A percentile compares a stretch with the other conserved stretches of the same genome.
Evolutionary conservation across 306 rosid species (phyloP).

Genomic region (Amphicarpaea edgeworthii): DNA sequence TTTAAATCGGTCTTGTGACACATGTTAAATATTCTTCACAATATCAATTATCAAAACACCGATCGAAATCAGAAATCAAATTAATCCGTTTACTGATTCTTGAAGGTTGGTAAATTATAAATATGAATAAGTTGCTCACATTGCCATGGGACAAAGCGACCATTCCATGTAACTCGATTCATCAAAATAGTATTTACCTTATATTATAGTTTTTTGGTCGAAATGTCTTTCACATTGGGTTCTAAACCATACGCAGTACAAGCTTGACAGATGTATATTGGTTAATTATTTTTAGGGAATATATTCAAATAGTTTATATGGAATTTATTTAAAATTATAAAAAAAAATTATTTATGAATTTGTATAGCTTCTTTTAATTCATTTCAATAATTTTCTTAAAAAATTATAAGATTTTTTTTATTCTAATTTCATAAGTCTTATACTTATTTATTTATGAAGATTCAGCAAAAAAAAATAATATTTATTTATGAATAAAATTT

Average conservation of each 20-base stretch:
- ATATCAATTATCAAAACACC: slow-evolving; percentile 20
- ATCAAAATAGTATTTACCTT: not conserved
- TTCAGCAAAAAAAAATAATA: no score
- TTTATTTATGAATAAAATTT: no score
- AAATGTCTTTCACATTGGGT: not conserved
- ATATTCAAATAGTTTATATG: not conserved
- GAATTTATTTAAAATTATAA: not conserved
- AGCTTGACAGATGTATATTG: not conserved
- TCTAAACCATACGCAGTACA: not conserved
- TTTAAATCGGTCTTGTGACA: not conserved
- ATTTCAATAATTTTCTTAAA: no score
- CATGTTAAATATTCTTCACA: not conserved
- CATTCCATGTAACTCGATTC: not conserved
- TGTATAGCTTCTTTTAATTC: not conserved
- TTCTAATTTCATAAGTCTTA: no score
- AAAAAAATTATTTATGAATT: not conserved
- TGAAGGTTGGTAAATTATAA: slow-evolving; percentile 38
- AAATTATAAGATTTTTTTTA: no score
- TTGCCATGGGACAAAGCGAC: slow-evolving; percentile 39
- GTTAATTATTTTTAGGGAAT: not conserved
- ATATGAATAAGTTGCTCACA: not conserved
- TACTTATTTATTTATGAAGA: no score
- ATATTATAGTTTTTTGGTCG: not conserved
- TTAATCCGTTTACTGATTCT: slow-evolving; percentile 10
- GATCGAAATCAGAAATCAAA: slow-evolving; percentile 6